Evolutionary conservation across 1,139 yeast genomes (phyloP).

Genomic region (Geotrichum siamense): DNA sequence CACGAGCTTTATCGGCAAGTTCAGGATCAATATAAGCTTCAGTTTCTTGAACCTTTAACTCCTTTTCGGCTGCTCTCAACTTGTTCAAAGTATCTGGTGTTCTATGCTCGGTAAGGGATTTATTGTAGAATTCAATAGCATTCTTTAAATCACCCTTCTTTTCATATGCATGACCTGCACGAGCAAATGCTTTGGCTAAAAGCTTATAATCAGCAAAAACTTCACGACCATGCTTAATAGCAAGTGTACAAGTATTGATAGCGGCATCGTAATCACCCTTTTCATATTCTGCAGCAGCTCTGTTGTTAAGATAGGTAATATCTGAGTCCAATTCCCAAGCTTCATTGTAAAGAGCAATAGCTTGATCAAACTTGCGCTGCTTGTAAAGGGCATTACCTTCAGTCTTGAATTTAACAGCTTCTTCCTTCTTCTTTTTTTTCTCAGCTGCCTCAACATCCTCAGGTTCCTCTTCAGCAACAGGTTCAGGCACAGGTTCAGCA

Average conservation of each 20-base stretch:
- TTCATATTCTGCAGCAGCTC: conserved; percentile 97
- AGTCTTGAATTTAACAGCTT: conserved; percentile 76
- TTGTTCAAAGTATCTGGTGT: conserved; percentile 89
- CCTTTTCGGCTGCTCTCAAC: conserved; percentile 81
- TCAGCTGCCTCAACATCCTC: conserved; percentile 25
- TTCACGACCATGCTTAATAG: conserved; percentile 86
- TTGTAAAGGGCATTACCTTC: conserved; percentile 86
- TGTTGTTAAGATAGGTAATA: conserved; percentile 88
- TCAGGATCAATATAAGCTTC: conserved; percentile 78
- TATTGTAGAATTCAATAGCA: conserved; percentile 77
- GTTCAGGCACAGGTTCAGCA: conserved; percentile 31
- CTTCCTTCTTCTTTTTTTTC: conserved; percentile 59
- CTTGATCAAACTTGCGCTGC: conserved; percentile 83
- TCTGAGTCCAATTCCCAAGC: conserved; percentile 84
- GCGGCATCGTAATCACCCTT: conserved; percentile 87
- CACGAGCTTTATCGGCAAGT: conserved; percentile 92
- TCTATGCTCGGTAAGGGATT: conserved; percentile 94
- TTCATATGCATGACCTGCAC: conserved; percentile 77
- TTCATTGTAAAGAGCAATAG: conserved; percentile 73
- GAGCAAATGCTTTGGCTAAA: conserved; percentile 87
- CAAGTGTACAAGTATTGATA: conserved; percentile 69
- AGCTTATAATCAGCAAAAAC: conserved; percentile 85
- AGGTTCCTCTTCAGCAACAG: conserved; percentile 33
- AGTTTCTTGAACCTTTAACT: conserved; percentile 69
- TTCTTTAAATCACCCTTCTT: conserved; percentile 64